Conservation (phyloP, 2,329 filamentous ascomycete species). For the Dothistroma pini region DNA sequence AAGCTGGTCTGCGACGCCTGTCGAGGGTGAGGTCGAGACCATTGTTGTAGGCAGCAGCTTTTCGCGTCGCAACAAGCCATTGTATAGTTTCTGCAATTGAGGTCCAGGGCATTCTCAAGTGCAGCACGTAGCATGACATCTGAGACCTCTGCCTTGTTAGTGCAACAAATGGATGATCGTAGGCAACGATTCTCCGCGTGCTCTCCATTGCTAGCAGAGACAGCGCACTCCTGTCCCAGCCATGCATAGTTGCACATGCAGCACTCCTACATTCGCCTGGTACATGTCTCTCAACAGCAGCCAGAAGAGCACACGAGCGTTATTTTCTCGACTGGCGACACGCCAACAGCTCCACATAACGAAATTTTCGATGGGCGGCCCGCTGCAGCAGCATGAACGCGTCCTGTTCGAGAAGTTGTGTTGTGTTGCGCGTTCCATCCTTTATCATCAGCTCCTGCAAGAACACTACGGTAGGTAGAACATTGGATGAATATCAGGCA, state of each 20-base stretch:
- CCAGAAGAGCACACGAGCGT: background rate
- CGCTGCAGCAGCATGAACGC: constrained; percentile 1
- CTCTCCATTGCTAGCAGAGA: background rate
- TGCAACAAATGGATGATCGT: background rate
- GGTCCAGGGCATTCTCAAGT: background rate
- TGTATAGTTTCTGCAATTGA: background rate
- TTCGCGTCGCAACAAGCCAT: background rate
- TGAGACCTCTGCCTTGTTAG: background rate
- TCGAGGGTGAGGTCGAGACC: background rate
- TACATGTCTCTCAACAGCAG: background rate
- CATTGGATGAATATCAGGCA: background rate
- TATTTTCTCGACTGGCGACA: background rate
- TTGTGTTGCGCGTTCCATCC: background rate
- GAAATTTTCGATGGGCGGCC: constrained; percentile 2
- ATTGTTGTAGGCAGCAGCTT: background rate
- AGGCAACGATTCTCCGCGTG: background rate
- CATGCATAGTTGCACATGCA: background rate
- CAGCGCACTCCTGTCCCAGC: background rate
- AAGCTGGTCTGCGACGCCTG: background rate
- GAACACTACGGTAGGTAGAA: too few relatives aligned
- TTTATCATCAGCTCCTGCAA: background rate
- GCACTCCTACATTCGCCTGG: background rate
- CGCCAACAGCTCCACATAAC: background rate
- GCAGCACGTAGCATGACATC: background rate
- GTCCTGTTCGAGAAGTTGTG: background rate